Evolutionary conservation across 495 filamentous ascomycete genomes (phyloP).

Genomic region (Hypoxylon trugodes): DNA sequence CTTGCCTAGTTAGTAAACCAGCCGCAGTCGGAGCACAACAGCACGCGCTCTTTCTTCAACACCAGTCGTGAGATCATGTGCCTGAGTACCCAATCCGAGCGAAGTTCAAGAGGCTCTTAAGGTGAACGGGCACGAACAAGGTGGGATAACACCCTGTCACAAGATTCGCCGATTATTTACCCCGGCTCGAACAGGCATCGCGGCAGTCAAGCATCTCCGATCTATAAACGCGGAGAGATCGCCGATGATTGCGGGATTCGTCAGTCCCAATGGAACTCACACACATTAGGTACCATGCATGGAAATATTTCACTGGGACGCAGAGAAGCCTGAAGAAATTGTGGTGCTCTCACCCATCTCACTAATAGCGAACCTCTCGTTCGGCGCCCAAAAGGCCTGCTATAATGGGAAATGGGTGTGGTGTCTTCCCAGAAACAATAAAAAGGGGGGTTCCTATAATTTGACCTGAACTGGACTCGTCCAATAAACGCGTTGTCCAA

Average conservation of each 20-base stretch:
- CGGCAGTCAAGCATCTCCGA: constrained; percentile 33
- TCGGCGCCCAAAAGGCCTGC: constrained; percentile 4
- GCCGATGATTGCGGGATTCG: constrained; percentile 38
- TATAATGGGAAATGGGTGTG: constrained; percentile 5
- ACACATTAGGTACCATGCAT: constrained; percentile 29
- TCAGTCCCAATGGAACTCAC: constrained; percentile 19
- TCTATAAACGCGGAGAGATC: constrained; percentile 36
- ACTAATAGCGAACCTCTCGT: neutral
- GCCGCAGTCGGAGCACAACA: constrained; percentile 9
- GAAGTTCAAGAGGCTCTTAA: constrained; percentile 39
- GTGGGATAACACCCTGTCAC: constrained; percentile 26
- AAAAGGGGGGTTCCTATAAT: constrained; percentile 10
- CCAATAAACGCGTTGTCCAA: constrained; percentile 14
- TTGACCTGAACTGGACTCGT: constrained; percentile 8
- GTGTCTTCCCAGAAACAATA: constrained; percentile 12
- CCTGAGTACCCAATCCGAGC: constrained; percentile 17
- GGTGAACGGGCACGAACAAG: constrained; percentile 32
- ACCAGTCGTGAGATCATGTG: constrained; percentile 14
- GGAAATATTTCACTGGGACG: constrained; percentile 27
- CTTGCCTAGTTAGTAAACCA: constrained; percentile 9
- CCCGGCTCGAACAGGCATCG: constrained; percentile 29
- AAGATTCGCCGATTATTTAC: constrained; percentile 33
- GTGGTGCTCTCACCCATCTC: constrained; percentile 11
- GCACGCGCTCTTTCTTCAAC: constrained; percentile 10
- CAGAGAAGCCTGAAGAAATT: constrained; percentile 14